Conservation (phyloP, 2,329 filamentous ascomycete species). For the Aureobasidium sp. region DNA sequence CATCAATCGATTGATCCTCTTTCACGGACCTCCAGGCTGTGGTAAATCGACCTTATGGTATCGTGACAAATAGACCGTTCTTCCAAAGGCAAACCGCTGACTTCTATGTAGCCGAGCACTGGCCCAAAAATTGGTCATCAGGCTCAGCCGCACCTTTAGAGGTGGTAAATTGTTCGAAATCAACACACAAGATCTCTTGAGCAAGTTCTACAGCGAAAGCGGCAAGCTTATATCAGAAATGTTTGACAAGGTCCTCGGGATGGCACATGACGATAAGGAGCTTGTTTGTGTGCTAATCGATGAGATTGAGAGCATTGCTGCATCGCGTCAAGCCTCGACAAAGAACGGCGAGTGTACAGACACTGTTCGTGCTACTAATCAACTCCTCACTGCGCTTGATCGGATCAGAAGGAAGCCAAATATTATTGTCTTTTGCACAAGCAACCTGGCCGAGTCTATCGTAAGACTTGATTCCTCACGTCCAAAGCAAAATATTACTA, state of each 20-base stretch:
- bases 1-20: slow-evolving; percentile 37
- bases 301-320: slow-evolving; percentile 43
- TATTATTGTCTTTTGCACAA: slow-evolving; percentile 42
- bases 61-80: background rate
- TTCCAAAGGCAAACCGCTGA: background rate
- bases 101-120: slow-evolving; percentile 30
- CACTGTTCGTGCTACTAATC: slow-evolving; percentile 35
- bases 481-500: background rate
- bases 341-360: slow-evolving; percentile 6
- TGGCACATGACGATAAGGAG: slow-evolving; percentile 31
- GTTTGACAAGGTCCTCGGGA: slow-evolving; percentile 31
- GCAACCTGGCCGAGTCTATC: slow-evolving; percentile 32
- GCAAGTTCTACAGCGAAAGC: slow-evolving; percentile 42
- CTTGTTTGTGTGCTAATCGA: slow-evolving; percentile 42
- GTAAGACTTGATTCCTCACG: background rate
- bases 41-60: slow-evolving; percentile 37
- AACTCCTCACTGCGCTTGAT: slow-evolving; percentile 41
- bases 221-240: slow-evolving; percentile 34
- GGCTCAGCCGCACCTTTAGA: slow-evolving; percentile 30
- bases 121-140: slow-evolving; percentile 44
- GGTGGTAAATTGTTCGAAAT: slow-evolving; percentile 35
- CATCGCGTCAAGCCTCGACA: slow-evolving; percentile 29
- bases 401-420: slow-evolving; percentile 34
- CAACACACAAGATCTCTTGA: slow-evolving; percentile 37
- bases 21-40: slow-evolving; percentile 36